Conservation (phyloP, 108 stramenopile species). For the Nitzschia putrida region DNA sequence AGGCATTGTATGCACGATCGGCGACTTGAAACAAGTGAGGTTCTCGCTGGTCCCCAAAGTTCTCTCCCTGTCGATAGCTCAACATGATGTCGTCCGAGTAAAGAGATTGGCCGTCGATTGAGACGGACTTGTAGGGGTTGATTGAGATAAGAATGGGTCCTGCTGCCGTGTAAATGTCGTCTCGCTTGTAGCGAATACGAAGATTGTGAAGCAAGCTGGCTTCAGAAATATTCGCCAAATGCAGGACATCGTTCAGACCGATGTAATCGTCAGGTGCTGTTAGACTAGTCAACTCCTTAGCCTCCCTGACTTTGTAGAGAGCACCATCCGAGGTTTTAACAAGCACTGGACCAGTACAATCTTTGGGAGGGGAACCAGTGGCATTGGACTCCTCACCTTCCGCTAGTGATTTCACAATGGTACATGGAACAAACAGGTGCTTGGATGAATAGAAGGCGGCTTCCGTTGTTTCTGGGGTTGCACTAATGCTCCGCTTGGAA, state of each 20-base stretch:
- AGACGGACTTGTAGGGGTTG: constrained; percentile 91
- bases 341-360: constrained; percentile 54
- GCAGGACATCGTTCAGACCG: constrained; percentile 79
- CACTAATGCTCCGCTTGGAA: constrained; percentile 15
- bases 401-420: constrained; percentile 71
- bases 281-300: constrained; percentile 54
- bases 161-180: constrained; percentile 94
- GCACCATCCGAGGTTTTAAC: constrained; percentile 85
- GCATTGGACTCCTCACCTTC: constrained; percentile 13
- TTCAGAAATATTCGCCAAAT: constrained; percentile 81
- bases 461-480: constrained; percentile 2
- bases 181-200: constrained; percentile 76
- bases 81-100: constrained; percentile 77
- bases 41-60: constrained; percentile 31
- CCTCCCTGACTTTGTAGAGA: constrained; percentile 74
- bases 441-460: constrained; percentile 54
- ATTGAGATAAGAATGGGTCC: constrained; percentile 94
- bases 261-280: constrained; percentile 71
- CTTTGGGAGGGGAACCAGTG: constrained; percentile 1
- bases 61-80: constrained; percentile 52
- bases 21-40: constrained; percentile 92
- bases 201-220: constrained; percentile 86
- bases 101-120: constrained; percentile 51
- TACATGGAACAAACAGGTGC: constrained; percentile 80
- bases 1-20: constrained; percentile 72